Percentiles rank a stretch among this genome's conserved stretches.
These are phyloP conservation scores for Dendrobium officinale DNA, from an alignment of 106 monocot species.

Conservation along the genomic window DNA sequence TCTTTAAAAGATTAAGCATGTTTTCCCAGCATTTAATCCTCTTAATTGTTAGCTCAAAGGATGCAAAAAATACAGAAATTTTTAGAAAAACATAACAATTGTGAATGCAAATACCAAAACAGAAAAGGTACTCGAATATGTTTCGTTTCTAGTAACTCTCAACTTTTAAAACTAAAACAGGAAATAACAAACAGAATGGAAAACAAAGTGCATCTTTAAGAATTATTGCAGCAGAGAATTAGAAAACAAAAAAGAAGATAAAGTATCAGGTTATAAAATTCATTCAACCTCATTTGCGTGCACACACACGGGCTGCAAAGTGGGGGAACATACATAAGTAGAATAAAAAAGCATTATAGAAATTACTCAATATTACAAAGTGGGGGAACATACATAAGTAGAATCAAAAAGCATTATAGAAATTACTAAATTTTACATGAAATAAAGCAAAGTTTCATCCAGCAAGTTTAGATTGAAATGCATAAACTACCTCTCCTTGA, in stretches of 20 bases:
- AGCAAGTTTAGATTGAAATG: not conserved
- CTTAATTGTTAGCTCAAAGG: not conserved
- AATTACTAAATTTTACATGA: not conserved
- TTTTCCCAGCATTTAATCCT: not conserved
- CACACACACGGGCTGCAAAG: not conserved
- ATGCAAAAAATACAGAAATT: not conserved
- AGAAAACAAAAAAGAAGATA: not conserved
- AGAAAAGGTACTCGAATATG: not conserved
- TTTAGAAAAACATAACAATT: not conserved
- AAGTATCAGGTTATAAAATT: not conserved
- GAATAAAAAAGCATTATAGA: no score
- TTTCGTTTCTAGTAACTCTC: not conserved
- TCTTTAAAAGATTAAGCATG: not conserved
- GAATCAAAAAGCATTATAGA: not conserved
- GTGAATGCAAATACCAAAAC: not conserved
- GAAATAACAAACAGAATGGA: not conserved
- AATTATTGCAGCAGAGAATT: not conserved
- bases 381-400: not conserved
- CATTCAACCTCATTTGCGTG: not conserved
- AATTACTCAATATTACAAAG: not conserved
- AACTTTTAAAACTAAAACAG: not conserved
- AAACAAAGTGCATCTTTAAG: not conserved
- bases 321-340: no score
- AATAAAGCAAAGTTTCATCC: not conserved
- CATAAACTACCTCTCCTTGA: conserved; percentile 53